Evolutionary conservation across 2,329 filamentous ascomycete genomes (phyloP).

Genomic region (Ophiostoma himal-ulmi): DNA sequence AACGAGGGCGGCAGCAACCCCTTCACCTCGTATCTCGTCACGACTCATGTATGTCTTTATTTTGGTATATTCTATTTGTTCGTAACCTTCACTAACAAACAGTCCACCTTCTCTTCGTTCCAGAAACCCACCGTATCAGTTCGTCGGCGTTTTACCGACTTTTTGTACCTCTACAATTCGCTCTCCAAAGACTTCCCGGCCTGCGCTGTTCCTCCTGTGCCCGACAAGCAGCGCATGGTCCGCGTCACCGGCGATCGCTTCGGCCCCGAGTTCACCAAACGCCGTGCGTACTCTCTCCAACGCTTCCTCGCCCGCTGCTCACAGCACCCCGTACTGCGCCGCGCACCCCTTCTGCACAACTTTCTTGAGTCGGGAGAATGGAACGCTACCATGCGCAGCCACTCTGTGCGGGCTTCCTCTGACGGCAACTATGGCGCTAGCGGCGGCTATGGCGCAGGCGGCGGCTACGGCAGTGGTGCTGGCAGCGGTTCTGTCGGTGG

Average conservation of each 20-base stretch:
- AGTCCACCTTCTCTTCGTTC: constrained; percentile 95
- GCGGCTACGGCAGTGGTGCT: constrained; percentile 39
- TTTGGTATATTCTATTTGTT: too few species aligned
- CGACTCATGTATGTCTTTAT: constrained; percentile 62
- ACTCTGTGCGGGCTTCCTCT: constrained; percentile 54
- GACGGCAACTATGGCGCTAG: constrained; percentile 45
- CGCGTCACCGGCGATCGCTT: constrained; percentile 97
- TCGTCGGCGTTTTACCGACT: constrained; percentile 92
- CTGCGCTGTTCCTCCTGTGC: constrained; percentile 86
- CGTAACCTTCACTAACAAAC: background rate
- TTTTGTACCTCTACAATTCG: constrained; percentile 91
- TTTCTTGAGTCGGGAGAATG: constrained; percentile 93
- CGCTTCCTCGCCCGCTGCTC: constrained; percentile 83
- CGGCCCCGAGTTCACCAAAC: constrained; percentile 81
- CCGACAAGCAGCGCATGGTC: constrained; percentile 98
- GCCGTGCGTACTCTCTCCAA: constrained; percentile 82
- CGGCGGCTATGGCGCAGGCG: constrained; percentile 33
- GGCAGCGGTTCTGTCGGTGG: constrained; percentile 47
- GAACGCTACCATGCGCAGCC: constrained; percentile 89
- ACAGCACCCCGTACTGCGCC: constrained; percentile 80
- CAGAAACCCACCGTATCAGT: constrained; percentile 72
- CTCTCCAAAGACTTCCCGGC: constrained; percentile 82
- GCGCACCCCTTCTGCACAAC: constrained; percentile 72
- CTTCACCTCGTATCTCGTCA: constrained; percentile 92
- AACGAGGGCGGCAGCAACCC: constrained; percentile 94